Evolutionary conservation across 108 stramenopile genomes (phyloP).

Genomic region (Cylindrotheca closterium): DNA sequence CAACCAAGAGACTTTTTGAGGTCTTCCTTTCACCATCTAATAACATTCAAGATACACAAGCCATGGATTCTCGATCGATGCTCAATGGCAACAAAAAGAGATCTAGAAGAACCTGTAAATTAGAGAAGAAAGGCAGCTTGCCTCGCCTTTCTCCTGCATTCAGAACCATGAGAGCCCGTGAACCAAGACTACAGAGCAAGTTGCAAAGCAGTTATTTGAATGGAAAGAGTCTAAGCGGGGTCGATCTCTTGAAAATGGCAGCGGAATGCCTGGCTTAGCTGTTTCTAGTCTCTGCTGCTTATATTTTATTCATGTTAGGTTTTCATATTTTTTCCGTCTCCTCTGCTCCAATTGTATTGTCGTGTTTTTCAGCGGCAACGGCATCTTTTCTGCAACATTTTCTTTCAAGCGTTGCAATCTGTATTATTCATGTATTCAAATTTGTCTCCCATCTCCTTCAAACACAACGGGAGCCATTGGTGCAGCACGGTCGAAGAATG

Average conservation of each 20-base stretch:
- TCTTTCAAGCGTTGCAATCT: too few species aligned
- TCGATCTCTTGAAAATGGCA: neutral
- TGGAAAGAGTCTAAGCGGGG: neutral
- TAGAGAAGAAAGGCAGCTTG: neutral
- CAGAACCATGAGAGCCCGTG: too few species aligned
- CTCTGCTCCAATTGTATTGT: too few species aligned
- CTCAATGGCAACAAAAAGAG: neutral
- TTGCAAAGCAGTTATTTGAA: neutral
- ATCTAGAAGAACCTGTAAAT: neutral
- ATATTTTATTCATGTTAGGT: too few species aligned
- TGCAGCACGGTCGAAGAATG: conserved; percentile 82
- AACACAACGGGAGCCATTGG: conserved; percentile 81
- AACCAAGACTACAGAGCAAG: too few species aligned
- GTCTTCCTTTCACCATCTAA: neutral
- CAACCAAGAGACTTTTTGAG: neutral
- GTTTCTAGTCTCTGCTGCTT: conserved; percentile 5
- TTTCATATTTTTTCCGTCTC: too few species aligned
- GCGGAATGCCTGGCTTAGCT: neutral
- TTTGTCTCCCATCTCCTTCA: too few species aligned
- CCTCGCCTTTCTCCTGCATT: neutral
- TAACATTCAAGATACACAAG: neutral
- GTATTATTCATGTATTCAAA: too few species aligned
- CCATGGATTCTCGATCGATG: neutral
- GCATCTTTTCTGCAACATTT: too few species aligned
- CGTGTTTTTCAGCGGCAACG: too few species aligned